phyloP scores from a whole-genome alignment of 1,284 basidiomycete genomes.

The Ceratorhiza oryzae-sativae region DNA sequence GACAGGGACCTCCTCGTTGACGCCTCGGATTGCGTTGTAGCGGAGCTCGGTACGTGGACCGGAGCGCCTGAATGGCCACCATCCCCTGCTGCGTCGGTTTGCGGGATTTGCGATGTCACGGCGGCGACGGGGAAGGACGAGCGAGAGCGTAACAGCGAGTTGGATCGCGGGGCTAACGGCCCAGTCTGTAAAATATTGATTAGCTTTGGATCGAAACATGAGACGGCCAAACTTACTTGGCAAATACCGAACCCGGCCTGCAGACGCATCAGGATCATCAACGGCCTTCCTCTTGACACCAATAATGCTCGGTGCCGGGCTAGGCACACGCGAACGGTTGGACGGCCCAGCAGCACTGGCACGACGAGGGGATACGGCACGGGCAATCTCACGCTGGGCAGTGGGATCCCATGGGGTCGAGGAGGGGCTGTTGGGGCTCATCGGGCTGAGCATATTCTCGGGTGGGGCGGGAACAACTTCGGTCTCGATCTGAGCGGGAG shows the following conservation, averaged over 20 bases:
- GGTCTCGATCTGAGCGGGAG: conserved; percentile 10
- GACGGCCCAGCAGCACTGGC: conserved; percentile 24
- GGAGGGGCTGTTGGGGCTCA: conserved; percentile 38
- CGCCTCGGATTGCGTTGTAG: conserved; percentile 35
- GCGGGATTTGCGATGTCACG: conserved; percentile 30
- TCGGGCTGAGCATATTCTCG: conserved; percentile 7
- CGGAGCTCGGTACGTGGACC: conserved; percentile 34
- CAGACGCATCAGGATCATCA: conserved; percentile 24
- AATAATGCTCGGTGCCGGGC: conserved; percentile 36
- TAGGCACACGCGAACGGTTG: conserved; percentile 19
- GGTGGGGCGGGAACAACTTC: background rate
- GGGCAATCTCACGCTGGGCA: conserved; percentile 33
- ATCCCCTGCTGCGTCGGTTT: conserved; percentile 17
- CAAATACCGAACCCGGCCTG: conserved; percentile 28
- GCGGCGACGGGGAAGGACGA: conserved; percentile 32
- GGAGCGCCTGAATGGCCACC: conserved; percentile 30
- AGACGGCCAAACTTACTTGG: conserved; percentile 16
- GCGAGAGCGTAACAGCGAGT: conserved; percentile 26
- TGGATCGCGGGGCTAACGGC: conserved; percentile 37
- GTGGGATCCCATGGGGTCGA: conserved; percentile 27
- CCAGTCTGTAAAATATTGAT: conserved; percentile 7
- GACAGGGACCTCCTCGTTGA: conserved; percentile 31
- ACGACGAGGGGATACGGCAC: conserved; percentile 24
- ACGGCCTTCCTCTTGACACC: conserved; percentile 38
- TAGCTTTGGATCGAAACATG: background rate